phyloP scores from a whole-genome alignment of 768 basidiomycete genomes.

The Tricholoma saponaceum region DNA sequence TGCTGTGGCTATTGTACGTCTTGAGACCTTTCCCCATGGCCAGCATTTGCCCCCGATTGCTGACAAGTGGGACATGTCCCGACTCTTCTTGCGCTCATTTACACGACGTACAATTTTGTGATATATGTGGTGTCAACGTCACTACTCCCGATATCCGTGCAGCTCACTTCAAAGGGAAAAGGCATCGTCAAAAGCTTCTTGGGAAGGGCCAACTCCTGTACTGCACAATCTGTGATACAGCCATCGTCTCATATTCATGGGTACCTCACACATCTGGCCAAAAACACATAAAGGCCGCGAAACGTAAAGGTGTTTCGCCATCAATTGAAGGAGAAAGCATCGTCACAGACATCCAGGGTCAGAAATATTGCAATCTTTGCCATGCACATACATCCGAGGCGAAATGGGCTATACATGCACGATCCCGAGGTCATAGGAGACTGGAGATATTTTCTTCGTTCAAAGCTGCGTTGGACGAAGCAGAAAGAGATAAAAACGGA shows the following conservation, averaged over 20 bases:
- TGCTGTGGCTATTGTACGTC: background rate
- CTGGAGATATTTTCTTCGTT: slow-evolving; percentile 33
- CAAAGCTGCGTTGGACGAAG: slow-evolving; percentile 40
- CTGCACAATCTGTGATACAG: slow-evolving; percentile 29
- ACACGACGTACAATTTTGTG: slow-evolving; percentile 36
- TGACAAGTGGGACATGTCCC: slow-evolving; percentile 32
- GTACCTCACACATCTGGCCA: slow-evolving; percentile 11
- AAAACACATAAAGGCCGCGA: slow-evolving; percentile 10
- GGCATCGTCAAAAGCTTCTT: slow-evolving; percentile 24
- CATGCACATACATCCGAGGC: slow-evolving; percentile 8
- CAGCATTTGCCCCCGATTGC: slow-evolving; percentile 32
- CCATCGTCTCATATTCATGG: slow-evolving; percentile 18
- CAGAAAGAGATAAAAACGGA: slow-evolving; percentile 50
- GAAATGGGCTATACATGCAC: slow-evolving; percentile 32
- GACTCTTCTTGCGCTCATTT: slow-evolving; percentile 22
- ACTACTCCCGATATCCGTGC: slow-evolving; percentile 14
- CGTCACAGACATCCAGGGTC: slow-evolving; percentile 2
- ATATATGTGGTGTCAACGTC: slow-evolving; percentile 34
- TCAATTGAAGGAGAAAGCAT: slow-evolving; percentile 25
- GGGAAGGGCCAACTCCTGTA: slow-evolving; percentile 18
- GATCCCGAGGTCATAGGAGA: slow-evolving; percentile 23
- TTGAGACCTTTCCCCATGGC: slow-evolving; percentile 2
- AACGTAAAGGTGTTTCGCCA: slow-evolving; percentile 13
- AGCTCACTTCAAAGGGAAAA: slow-evolving; percentile 24
- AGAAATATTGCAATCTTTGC: slow-evolving; percentile 24